Evolutionary conservation across 1,139 yeast genomes (phyloP).

Genomic region (Candida anutae): DNA sequence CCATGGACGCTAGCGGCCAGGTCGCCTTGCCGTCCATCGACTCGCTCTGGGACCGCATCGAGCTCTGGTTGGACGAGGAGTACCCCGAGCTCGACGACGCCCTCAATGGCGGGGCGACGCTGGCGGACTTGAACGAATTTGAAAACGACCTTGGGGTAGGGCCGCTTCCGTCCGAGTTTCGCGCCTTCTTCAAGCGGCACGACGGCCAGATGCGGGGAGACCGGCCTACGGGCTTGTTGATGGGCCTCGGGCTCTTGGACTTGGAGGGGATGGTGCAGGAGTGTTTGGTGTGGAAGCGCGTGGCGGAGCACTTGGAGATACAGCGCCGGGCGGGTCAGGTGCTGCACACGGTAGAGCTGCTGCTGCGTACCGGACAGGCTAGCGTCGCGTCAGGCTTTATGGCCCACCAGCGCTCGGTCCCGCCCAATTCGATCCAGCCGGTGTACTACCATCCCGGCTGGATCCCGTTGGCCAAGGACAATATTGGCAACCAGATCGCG

Average conservation of each 20-base stretch:
- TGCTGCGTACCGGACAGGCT: constrained; percentile 1
- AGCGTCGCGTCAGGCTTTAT: constrained; percentile 19
- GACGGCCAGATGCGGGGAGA: constrained; percentile 82
- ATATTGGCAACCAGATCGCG: constrained; percentile 54
- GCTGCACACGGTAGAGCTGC: constrained; percentile 3
- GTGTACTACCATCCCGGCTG: constrained; percentile 51
- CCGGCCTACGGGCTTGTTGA: constrained; percentile 63
- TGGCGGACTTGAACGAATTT: constrained; percentile 69
- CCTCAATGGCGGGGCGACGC: constrained; percentile 62
- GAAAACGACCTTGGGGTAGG: constrained; percentile 63
- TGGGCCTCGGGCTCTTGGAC: constrained; percentile 66
- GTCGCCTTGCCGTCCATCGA: constrained; percentile 69
- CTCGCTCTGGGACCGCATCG: constrained; percentile 69
- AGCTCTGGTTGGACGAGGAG: constrained; percentile 65
- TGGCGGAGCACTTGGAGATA: constrained; percentile 44
- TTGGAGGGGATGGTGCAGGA: constrained; percentile 66
- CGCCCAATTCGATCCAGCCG: constrained; percentile 49
- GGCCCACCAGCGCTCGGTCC: constrained; percentile 47
- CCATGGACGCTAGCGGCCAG: constrained; percentile 40
- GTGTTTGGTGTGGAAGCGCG: constrained; percentile 65
- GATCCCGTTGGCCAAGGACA: constrained; percentile 54
- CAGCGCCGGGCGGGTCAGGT: constrained; percentile 14
- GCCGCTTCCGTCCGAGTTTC: constrained; percentile 62
- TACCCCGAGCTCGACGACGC: constrained; percentile 76
- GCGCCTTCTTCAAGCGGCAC: constrained; percentile 67